Evolutionary conservation across 768 basidiomycete species (phyloP), one percentile per base, ranked within the genome.

Genomic region (Suillus discolor): DNA sequence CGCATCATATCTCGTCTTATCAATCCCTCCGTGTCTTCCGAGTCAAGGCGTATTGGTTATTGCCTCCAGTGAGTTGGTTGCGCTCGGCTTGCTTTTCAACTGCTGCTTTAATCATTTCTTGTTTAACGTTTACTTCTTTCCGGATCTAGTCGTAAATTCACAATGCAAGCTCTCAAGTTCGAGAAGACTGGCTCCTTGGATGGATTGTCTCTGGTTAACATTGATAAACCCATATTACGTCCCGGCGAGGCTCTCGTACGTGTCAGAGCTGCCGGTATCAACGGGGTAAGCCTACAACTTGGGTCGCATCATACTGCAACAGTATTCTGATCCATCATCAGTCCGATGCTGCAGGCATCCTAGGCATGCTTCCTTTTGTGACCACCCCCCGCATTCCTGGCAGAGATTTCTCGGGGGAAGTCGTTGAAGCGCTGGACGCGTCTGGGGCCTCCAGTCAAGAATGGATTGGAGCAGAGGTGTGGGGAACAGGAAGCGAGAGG

Each of bases 401-500:
- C 41, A 65, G 77, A 49, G 77, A 78, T 45, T 79, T 79, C 44
- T 78, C 77, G 1, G 77, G 77, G 0, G 71, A 78, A n/a, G 74
- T 78, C 36, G 71, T 74, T 13, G 75, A 78, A 41, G 78, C 75
- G 1, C 44, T 74, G 57, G 74, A 78, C 25, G 63, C 71, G 4
- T 31, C 65, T 1, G 77, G 76, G 9, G 55, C 62, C 4, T 39
- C 69, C 0, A 62, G 67, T 2, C 53, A 65, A 3, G 7, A 67
- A 5, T 78, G 77, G 77, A 57, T 74, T 0, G 77, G 74, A 51
- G 65, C 71, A 38, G 66, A 79, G 0, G 78, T 78, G 3, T 78
- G 77, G 77, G 78, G 77, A 38, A 79, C 77, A 0, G 78, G 77
- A 36, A 54, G 78, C 31, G 67, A 71, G 6, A 65, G 78, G 20